These are phyloP conservation scores for Metschnikowia shivogae DNA, from an alignment of 805 yeast species.

Conservation along the genomic window DNA sequence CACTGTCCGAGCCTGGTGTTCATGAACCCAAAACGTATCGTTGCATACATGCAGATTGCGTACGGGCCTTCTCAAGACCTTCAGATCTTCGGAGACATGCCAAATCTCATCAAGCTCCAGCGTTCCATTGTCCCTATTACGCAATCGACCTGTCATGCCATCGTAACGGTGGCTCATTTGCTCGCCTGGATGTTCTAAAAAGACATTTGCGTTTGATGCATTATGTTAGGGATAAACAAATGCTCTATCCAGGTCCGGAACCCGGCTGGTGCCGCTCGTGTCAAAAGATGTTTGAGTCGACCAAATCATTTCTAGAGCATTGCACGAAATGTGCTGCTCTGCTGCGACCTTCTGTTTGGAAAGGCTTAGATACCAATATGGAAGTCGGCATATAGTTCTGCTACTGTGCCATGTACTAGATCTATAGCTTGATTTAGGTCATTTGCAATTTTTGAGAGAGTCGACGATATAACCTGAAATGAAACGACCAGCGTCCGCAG, in stretches of 20 bases:
- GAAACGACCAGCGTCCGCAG: too few species aligned
- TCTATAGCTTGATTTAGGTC: too few species aligned
- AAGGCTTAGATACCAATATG: background rate
- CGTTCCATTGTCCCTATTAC: constrained; percentile 73
- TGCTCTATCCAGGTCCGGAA: constrained; percentile 31
- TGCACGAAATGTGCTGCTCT: constrained; percentile 55
- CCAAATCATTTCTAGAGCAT: constrained; percentile 60
- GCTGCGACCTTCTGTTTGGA: constrained; percentile 10
- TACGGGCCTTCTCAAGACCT: constrained; percentile 67
- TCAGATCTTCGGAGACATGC: constrained; percentile 67
- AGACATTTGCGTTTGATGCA: constrained; percentile 71
- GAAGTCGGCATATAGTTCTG: background rate
- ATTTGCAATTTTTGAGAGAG: too few species aligned
- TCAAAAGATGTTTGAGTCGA: constrained; percentile 48
- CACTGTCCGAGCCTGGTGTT: background rate
- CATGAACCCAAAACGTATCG: constrained; percentile 26
- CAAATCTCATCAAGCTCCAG: constrained; percentile 63
- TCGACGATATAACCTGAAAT: background rate
- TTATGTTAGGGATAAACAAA: constrained; percentile 47
- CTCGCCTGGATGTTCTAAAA: constrained; percentile 68
- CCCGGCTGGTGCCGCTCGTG: constrained; percentile 70
- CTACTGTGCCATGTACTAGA: too few species aligned
- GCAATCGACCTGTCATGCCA: constrained; percentile 66
- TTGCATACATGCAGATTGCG: constrained; percentile 45
- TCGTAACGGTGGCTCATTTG: constrained; percentile 71